Evolutionary conservation across 306 rosid species (phyloP).

Genomic region (Begonia fuchsioides): DNA sequence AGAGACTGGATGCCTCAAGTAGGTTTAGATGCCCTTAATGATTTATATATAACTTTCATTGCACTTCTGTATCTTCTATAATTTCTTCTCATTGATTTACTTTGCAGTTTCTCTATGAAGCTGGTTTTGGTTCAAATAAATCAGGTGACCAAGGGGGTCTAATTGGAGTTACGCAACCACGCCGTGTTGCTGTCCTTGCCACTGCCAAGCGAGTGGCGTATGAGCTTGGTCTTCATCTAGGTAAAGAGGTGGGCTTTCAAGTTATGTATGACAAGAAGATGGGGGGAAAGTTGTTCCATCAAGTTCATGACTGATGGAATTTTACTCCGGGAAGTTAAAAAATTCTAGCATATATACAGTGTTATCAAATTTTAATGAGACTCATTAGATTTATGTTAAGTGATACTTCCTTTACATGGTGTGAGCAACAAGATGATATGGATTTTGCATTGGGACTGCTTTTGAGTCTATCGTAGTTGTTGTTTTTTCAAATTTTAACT

Average conservation of each 20-base stretch:
- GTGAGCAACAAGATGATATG: no score
- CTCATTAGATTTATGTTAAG: no score
- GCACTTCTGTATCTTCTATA: constrained; percentile 3
- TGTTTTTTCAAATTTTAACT: no score
- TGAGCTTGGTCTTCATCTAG: constrained; percentile 68
- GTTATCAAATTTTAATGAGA: no score
- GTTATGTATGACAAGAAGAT: constrained; percentile 82
- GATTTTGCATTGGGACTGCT: no score
- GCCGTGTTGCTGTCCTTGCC: constrained; percentile 89
- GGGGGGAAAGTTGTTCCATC: constrained; percentile 66
- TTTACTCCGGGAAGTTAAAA: constrained; percentile 60
- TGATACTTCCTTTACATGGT: no score
- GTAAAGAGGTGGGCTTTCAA: constrained; percentile 85
- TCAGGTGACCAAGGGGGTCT: constrained; percentile 32
- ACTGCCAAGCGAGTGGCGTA: constrained; percentile 86
- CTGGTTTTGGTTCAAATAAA: constrained; percentile 70
- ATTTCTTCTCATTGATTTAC: constrained; percentile 3
- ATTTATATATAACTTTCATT: not conserved
- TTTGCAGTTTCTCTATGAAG: constrained; percentile 72
- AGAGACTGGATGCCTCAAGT: constrained; percentile 99
- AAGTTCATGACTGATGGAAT: constrained; percentile 97
- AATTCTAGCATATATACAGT: not conserved
- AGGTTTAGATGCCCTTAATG: constrained; percentile 15
- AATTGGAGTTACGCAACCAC: constrained; percentile 93
- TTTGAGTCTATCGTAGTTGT: no score